Evolutionary conservation across 768 basidiomycete species (phyloP), one percentile per base, ranked within the genome.

Genomic region (Hortiboletus flavorubellus): DNA sequence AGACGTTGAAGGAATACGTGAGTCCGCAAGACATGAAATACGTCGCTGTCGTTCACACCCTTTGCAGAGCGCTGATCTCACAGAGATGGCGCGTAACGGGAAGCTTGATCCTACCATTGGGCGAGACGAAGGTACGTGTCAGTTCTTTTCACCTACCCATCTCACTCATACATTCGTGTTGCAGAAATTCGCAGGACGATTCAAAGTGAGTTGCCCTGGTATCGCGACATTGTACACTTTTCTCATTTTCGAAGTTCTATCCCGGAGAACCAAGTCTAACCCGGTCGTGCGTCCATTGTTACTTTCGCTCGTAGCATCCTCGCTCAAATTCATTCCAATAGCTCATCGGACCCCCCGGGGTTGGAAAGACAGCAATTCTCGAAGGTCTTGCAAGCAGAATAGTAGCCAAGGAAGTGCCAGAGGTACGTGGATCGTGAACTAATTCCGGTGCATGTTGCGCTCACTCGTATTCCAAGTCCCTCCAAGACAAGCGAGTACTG

Each of bases 41-140:
- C 16, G 39, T 56, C 53, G 18, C 6, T 30, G 8, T 41, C 23
- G 15, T 41, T 46, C n/a, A 46, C 18, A 11, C 31, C 16, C 14
- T 29, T 26, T 37, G 4, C 55, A 92, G 90, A 91, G 89, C 59
- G 76, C 85, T 2, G 93, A 96, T 64, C 71, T 95, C 29, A 97
- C 92, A 0, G 86, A 93, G 61, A 75, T 93, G 63, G 93, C 93
- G 2, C 82, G 76, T 60, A 76, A 86, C 34, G 93, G 94, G 30
- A 93, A 94, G 67, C 75, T 96, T 3, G 93, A 97, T 69, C 93
- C 93, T 1, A 86, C 84, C 7, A 97, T 97, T 69, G 93, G 93
- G 4, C 75, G 91, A 64, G 91, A 93, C 56, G 90, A 93, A 74
- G 90, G 89, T 80, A 58, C 23, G 62, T 51, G 18, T 33, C 8